Evolutionary conservation across 768 basidiomycete species (phyloP).

Genomic region (Pisolithus microcarpus): DNA sequence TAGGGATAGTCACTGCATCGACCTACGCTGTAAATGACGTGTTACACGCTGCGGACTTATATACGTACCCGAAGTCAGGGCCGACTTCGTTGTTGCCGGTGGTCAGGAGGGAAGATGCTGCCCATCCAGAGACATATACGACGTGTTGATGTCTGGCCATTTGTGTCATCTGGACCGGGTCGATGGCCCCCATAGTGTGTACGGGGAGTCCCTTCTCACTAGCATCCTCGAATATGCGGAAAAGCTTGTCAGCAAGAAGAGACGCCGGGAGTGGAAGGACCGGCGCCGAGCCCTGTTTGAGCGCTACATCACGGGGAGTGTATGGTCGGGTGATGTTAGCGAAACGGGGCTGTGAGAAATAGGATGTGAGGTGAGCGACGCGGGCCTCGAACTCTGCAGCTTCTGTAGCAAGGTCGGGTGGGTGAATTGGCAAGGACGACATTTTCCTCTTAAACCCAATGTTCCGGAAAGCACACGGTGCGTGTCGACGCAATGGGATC

Average conservation of each 20-base stretch:
- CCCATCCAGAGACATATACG: conserved; percentile 93
- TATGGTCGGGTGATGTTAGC: conserved; percentile 70
- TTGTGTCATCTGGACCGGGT: conserved; percentile 92
- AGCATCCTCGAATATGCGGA: conserved; percentile 53
- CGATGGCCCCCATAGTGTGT: conserved; percentile 90
- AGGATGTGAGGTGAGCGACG: conserved; percentile 56
- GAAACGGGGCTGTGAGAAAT: conserved; percentile 75
- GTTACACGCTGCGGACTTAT: neutral
- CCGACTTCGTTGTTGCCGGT: conserved; percentile 90
- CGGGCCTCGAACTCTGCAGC: conserved; percentile 51
- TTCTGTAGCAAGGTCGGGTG: conserved; percentile 55
- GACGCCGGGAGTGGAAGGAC: conserved; percentile 70
- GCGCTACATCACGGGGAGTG: conserved; percentile 67
- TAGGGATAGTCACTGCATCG: conserved; percentile 80
- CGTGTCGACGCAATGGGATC: conserved; percentile 11
- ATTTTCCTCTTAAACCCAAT: conserved; percentile 14
- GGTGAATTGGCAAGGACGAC: conserved; percentile 49
- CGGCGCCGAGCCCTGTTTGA: conserved; percentile 85
- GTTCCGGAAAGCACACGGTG: conserved; percentile 27
- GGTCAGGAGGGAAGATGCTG: conserved; percentile 76
- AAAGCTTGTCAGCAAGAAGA: conserved; percentile 84
- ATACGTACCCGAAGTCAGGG: conserved; percentile 72
- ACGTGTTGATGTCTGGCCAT: conserved; percentile 84
- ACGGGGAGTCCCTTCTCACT: conserved; percentile 61
- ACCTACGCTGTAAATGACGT: conserved; percentile 1